Base-by-base conservation (phyloP, 176 grass and related monocot species). In the Carex littledalei region DNA sequence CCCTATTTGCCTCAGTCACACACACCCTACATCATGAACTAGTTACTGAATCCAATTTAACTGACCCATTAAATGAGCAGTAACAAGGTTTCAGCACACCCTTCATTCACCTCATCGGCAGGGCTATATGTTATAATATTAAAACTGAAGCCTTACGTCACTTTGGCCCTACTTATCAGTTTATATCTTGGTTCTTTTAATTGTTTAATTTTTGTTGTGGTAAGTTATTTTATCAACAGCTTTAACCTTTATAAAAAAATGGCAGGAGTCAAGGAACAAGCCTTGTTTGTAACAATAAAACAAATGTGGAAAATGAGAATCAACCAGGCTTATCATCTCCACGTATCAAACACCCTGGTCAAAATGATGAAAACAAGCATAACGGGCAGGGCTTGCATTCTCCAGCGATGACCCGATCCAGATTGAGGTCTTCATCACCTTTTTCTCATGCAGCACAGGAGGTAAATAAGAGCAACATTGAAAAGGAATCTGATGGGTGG, bases 401-500 rank as follows among this genome's bases (percentile, higher is more conserved):
- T 77, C 22, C 73, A 77, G 14, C 17, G 10, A 41, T 39, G 67
- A 17, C 16, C 15, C 16, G 4, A 41, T 41, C 67, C 34, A 37
- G 16, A 70, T 70, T 6, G 34, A 77, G 49, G 73, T 29, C 21
- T 77, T 31, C 21, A 21, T 77, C 49, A 54, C 49, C 73, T 53
- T 53, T 7, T 49, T 32, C 21, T 77, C 73, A 77, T 14, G 17
- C 37, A 4, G 6, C 13, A 77, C 49, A 56, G 22, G 22, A 31
- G 4, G 20, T 77, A 31, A 55, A 77, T 12, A 55, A 55, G 49
- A 55, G 49, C 20, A 17, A 5, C 13, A 31, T 53, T 77, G 73
- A 8, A 17, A 77, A 77, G 22, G 73, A 77, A 55, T 77, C 73
- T 77, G 73, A 77, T 55, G 73, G 21, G 6, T 77, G 73, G 73